A percentile compares a stretch with the other conserved stretches of the same genome.
Evolutionary conservation across 257 asterid genomes (phyloP).

Genomic region (Solanum medicagineum): DNA sequence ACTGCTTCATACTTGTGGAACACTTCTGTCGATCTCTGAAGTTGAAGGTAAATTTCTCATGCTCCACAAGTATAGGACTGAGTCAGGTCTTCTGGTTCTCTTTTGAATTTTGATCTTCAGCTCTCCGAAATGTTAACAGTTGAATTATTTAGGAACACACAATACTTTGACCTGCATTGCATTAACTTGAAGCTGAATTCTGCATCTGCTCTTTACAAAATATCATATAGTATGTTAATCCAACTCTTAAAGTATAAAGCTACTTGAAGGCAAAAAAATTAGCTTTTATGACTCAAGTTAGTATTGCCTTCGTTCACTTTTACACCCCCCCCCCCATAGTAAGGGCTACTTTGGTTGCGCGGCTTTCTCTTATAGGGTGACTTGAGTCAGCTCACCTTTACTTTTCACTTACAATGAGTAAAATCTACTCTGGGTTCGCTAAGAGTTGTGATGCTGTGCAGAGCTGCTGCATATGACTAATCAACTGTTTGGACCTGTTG

Average conservation of each 20-base stretch:
- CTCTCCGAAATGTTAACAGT: not conserved
- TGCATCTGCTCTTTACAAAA: not conserved
- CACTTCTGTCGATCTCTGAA: slow-evolving; percentile 70
- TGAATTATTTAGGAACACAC: not conserved
- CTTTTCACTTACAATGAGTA: not conserved
- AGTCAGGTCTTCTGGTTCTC: not conserved
- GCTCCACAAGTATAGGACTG: not conserved
- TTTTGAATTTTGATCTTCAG: not conserved
- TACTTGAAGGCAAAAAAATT: not conserved
- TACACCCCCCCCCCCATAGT: no score
- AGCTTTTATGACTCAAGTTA: not conserved
- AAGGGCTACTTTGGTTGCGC: no score
- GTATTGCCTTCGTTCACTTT: not conserved
- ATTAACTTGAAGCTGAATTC: not conserved
- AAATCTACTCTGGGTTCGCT: not conserved
- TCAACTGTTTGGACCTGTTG: not conserved
- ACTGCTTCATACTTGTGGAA: slow-evolving; percentile 64
- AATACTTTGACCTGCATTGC: not conserved
- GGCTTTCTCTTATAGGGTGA: no score
- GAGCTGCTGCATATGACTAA: not conserved
- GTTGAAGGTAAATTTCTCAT: slow-evolving; percentile 42
- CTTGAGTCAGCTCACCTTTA: no score
- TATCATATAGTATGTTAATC: not conserved
- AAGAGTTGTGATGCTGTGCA: not conserved
- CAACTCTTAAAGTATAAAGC: not conserved